phyloP scores from a whole-genome alignment of 2,329 filamentous ascomycete species.

The Diaporthe aspalathi region DNA sequence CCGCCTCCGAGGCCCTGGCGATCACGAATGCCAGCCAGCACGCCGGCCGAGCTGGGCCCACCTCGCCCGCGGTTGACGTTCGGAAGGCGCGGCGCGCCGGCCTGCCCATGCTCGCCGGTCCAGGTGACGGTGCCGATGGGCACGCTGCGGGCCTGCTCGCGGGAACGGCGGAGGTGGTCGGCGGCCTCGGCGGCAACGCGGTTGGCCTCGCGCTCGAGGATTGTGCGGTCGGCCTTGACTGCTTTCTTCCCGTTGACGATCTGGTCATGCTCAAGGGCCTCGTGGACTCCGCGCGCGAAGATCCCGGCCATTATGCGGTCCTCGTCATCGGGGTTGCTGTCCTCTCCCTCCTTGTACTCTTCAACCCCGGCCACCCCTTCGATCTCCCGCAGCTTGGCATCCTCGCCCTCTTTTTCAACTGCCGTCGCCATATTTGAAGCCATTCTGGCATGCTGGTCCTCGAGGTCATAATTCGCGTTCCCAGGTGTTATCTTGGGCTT shows the following conservation, averaged over 20 bases:
- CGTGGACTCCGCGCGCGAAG: constrained; percentile 87
- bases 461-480: constrained; percentile 36
- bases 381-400: constrained; percentile 49
- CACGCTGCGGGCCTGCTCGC: constrained; percentile 76
- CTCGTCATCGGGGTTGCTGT: constrained; percentile 65
- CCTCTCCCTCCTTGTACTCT: constrained; percentile 67
- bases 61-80: constrained; percentile 59
- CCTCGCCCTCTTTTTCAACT: constrained; percentile 44
- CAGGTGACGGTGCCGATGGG: constrained; percentile 91
- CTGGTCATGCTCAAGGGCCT: constrained; percentile 91
- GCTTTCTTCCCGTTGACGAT: constrained; percentile 83
- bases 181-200: constrained; percentile 83
- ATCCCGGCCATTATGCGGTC: constrained; percentile 88
- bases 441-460: constrained; percentile 35
- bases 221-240: constrained; percentile 77
- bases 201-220: constrained; percentile 85
- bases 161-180: constrained; percentile 77
- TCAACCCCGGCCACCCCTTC: constrained; percentile 73
- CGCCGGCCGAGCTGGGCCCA: constrained; percentile 64
- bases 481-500: constrained; percentile 38
- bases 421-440: constrained; percentile 27
- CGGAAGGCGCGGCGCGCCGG: constrained; percentile 73
- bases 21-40: constrained; percentile 68
- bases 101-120: constrained; percentile 86
- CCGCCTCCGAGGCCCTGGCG: constrained; percentile 63